Evolutionary conservation across 1,284 basidiomycete genomes (phyloP), one percentile per base, ranked within the genome.

Genomic region (Puccinia triticina): DNA sequence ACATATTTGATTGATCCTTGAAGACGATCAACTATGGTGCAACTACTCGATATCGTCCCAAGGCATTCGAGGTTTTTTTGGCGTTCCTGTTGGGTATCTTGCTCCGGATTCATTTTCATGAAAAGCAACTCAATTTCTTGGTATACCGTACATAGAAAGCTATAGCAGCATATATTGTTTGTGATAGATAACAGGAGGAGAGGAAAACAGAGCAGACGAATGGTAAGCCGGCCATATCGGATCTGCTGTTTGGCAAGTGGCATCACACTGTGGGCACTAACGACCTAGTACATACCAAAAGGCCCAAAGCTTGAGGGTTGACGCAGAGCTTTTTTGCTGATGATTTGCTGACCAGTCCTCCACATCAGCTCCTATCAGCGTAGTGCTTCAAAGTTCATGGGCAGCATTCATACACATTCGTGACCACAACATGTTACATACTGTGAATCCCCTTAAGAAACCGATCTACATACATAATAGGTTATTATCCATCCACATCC

Each of bases 1-100:
- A 8, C 26, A 16, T 67, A 67, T 67, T 57, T 57, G 55, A 57
- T 57, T 57, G 55, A 57, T n/a, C 21, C 21, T 8, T 18, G 55
- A 29, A 57, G 64, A 16, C 14, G 3, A 37, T 67, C 64, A 16
- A 67, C 64, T 16, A 67, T 67, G 40, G 7, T 8, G 8, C 32
- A 37, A 7, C 40, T 43, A 67, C 34, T 7, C 14, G 64, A 67
- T 8, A 67, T 37, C 34, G 40, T 43, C 32, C 64, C 64, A 16
- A 67, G 64, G 23, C 64, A 67, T 67, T 37, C 26, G 34, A 67
- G 40, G 40, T 67, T 37, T 59, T n/a, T 29, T 59, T n/a, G 18
- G n/a, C 5, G 5, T 59, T 59, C 26, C 23, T n/a, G 18, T 26
- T 59, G 55, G 55, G 55, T 26, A 59, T 59, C 12, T 59, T 59